phyloP scores from a whole-genome alignment of 2,329 filamentous ascomycete genomes.

The Alternaria consortialis region DNA sequence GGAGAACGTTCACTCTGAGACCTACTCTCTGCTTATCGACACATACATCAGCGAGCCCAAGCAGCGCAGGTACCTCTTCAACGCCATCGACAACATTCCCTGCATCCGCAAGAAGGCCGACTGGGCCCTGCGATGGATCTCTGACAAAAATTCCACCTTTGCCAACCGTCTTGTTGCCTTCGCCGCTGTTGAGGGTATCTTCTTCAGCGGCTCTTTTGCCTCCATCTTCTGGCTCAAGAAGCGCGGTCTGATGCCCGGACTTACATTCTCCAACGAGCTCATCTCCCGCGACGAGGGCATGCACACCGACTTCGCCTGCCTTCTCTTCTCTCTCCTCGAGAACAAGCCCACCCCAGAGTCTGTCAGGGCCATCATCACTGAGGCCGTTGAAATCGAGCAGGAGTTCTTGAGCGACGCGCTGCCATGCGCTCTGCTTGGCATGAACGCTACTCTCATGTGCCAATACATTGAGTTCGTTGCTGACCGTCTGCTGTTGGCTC shows the following conservation, averaged over 20 bases:
- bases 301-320: slow-evolving; percentile 98
- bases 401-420: slow-evolving; percentile 98
- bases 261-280: slow-evolving; percentile 99
- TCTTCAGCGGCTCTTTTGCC: slow-evolving; percentile 98
- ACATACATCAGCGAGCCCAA: slow-evolving; percentile 98
- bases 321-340: slow-evolving; percentile 97
- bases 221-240: slow-evolving; percentile 99
- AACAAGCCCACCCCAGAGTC: slow-evolving; percentile 84
- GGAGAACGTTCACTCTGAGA: slow-evolving; percentile 99
- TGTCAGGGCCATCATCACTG: slow-evolving; percentile 87
- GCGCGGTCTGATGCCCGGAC: slow-evolving; percentile 96
- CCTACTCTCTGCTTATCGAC: slow-evolving; percentile 98
- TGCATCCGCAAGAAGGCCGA: slow-evolving; percentile 99
- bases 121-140: slow-evolving; percentile 96
- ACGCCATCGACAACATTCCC: slow-evolving; percentile 98
- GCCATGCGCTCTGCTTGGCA: slow-evolving; percentile 90
- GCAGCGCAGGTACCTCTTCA: slow-evolving; percentile 94
- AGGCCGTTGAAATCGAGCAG: slow-evolving; percentile 94
- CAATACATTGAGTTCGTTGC: slow-evolving; percentile 99
- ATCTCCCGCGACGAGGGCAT: slow-evolving; percentile 99
- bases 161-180: slow-evolving; percentile 96
- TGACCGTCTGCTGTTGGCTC: slow-evolving; percentile 88
- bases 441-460: slow-evolving; percentile 98
- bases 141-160: slow-evolving; percentile 91
- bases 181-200: slow-evolving; percentile 97